phyloP scores from a whole-genome alignment of 306 rosid species.

The Carpinus viminea region DNA sequence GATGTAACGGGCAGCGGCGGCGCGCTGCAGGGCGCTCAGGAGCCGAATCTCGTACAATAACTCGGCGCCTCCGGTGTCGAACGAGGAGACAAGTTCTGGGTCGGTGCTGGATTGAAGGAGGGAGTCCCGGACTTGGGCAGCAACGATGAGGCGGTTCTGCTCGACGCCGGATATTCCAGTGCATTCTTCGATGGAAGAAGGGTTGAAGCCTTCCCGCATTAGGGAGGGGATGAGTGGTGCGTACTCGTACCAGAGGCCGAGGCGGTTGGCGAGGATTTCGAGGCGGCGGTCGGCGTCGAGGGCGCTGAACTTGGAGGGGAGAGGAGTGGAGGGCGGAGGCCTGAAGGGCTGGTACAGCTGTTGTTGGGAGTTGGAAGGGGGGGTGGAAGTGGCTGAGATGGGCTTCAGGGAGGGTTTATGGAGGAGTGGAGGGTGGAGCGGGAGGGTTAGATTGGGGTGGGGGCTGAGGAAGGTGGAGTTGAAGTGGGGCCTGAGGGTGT shows the following conservation, averaged over 20 bases:
- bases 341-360: constrained; percentile 84
- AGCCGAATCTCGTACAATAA: constrained; percentile 73
- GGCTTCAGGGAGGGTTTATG: constrained; percentile 4
- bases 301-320: constrained; percentile 46
- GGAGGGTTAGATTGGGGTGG: not conserved
- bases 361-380: constrained; percentile 13
- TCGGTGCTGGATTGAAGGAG: constrained; percentile 50
- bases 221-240: constrained; percentile 72
- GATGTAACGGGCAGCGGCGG: constrained; percentile 59
- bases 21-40: constrained; percentile 52
- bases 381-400: constrained; percentile 35
- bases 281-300: constrained; percentile 58
- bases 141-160: constrained; percentile 73
- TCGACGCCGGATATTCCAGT: constrained; percentile 76
- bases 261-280: constrained; percentile 63
- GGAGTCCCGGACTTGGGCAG: constrained; percentile 75
- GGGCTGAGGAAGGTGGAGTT: constrained; percentile 11
- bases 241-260: constrained; percentile 80
- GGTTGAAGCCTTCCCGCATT: constrained; percentile 67
- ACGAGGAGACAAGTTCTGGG: constrained; percentile 40
- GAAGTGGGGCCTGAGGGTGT: constrained; percentile 21
- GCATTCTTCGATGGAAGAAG: constrained; percentile 63
- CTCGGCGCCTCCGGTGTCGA: constrained; percentile 70
- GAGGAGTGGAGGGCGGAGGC: constrained; percentile 64
- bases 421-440: constrained; percentile 7